Base-by-base conservation (phyloP, 768 basidiomycete genomes). In the Tulasnella calospora region DNA sequence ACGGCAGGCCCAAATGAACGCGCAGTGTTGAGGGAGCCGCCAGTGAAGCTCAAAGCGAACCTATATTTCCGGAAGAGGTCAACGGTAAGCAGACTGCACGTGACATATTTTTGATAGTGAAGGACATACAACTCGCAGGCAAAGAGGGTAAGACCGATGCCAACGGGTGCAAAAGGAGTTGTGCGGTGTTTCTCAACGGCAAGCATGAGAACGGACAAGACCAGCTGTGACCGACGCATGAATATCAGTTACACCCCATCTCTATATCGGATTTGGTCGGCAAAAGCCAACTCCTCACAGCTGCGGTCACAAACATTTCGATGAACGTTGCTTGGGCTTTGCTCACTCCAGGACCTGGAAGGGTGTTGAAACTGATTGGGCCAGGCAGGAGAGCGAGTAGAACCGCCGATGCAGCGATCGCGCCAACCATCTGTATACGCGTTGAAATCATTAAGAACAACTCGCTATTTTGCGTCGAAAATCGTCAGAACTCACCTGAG, bases 1-100 rank as follows among this genome's bases (percentile, higher is more conserved):
- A 89, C 90, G 5, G 92, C 90, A 1, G 92, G 91, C 3, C 91
- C 92, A 82, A 92, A 92, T 0, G 92, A 83, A 76, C 91, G 87
- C 17, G 91, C 91, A 7, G 90, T 88, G 81, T 92, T 92, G 88
- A 91, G 90, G 27, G 86, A 86, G 5, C 89, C 91, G 8, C 91
- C 90, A 0, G 91, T 92, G 82, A 89, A 92, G 78, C 85, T 87
- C 9, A 89, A 88, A 0, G 89, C 88, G 80, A 88, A 91, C 21
- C 91, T 91, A 77, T 27, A 38, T 0, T 30, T 33, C 23, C 67
- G 36, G 76, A 36, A 36, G 40, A 6, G 21, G 23, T 44, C 10
- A 51, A 47, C 0, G 6, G 19, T 0, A 61, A 33, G 19, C n/a
- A 41, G 38, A 27, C 35, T 69, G 2, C 72, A 44, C 36, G 77